These are phyloP conservation scores for Trichoderma sp. DNA, from an alignment of 2,329 filamentous ascomycete genomes.

Conservation along the genomic window DNA sequence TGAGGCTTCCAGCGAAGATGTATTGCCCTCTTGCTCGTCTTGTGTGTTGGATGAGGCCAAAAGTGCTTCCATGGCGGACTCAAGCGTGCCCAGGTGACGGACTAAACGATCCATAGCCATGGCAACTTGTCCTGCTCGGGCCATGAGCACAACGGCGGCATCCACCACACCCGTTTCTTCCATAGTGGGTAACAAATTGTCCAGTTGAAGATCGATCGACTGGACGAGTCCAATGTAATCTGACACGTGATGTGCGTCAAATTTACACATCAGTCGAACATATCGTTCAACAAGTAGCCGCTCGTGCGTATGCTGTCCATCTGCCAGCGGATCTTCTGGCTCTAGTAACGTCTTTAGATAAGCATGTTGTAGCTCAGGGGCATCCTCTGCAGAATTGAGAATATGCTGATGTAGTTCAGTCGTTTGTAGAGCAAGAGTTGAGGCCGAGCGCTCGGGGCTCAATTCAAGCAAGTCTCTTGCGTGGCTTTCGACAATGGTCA, in stretches of 20 bases:
- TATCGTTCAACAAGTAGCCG: constrained; percentile 77
- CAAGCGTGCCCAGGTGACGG: constrained; percentile 76
- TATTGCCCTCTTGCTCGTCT: constrained; percentile 53
- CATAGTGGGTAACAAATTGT: constrained; percentile 80
- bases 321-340: constrained; percentile 42
- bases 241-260: constrained; percentile 78
- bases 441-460: constrained; percentile 65
- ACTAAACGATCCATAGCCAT: constrained; percentile 83
- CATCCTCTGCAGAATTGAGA: constrained; percentile 61
- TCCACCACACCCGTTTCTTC: constrained; percentile 89
- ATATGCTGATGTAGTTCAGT: constrained; percentile 67
- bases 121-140: constrained; percentile 79
- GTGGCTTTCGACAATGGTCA: constrained; percentile 64
- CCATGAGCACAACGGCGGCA: constrained; percentile 88
- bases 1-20: constrained; percentile 57
- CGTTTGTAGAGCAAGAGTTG: constrained; percentile 62
- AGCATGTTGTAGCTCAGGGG: constrained; percentile 67
- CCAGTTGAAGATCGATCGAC: constrained; percentile 74
- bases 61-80: constrained; percentile 75
- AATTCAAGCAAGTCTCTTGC: constrained; percentile 67
- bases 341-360: constrained; percentile 80
- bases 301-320: constrained; percentile 40
- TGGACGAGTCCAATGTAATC: constrained; percentile 79
- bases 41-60: constrained; percentile 50
- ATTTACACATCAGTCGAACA: constrained; percentile 87